These are phyloP conservation scores for Coemansia sp. DNA, from an alignment of 192 early-diverging fungal species.

Conservation along the genomic window DNA sequence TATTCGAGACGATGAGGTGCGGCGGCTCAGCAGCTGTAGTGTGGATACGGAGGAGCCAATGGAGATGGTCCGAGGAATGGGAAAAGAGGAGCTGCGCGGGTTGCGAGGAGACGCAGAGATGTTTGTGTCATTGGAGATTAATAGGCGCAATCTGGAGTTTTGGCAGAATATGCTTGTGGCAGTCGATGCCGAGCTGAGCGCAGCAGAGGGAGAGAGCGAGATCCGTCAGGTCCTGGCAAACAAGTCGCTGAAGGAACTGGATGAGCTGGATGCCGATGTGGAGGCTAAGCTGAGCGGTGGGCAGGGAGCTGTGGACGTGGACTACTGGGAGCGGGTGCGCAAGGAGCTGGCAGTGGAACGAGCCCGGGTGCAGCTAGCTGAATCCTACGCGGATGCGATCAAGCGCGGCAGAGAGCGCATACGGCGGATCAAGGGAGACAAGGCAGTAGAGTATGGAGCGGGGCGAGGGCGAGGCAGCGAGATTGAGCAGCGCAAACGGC, in stretches of 20 bases:
- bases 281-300: slow-evolving; percentile 63
- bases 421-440: slow-evolving; percentile 50
- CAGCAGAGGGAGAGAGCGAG: slow-evolving; percentile 32
- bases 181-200: slow-evolving; percentile 65
- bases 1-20: slow-evolving; percentile 68
- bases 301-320: slow-evolving; percentile 76
- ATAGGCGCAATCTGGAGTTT: slow-evolving; percentile 72
- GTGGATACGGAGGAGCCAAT: slow-evolving; percentile 90
- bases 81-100: slow-evolving; percentile 67
- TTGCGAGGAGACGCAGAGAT: slow-evolving; percentile 84
- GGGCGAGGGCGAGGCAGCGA: slow-evolving; percentile 35
- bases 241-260: slow-evolving; percentile 75
- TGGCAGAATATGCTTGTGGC: slow-evolving; percentile 85
- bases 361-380: slow-evolving; percentile 62
- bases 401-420: slow-evolving; percentile 71
- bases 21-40: slow-evolving; percentile 58
- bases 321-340: slow-evolving; percentile 91
- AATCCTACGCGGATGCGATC: slow-evolving; percentile 80
- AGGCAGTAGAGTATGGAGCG: slow-evolving; percentile 16
- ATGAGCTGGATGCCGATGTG: slow-evolving; percentile 71
- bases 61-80: slow-evolving; percentile 67
- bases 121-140: slow-evolving; percentile 81
- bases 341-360: slow-evolving; percentile 76
- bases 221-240: slow-evolving; percentile 66
- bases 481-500: slow-evolving; percentile 51